Base-by-base conservation (phyloP, 2,329 filamentous ascomycete species). In the Lasiodiplodia gonubiensis region DNA sequence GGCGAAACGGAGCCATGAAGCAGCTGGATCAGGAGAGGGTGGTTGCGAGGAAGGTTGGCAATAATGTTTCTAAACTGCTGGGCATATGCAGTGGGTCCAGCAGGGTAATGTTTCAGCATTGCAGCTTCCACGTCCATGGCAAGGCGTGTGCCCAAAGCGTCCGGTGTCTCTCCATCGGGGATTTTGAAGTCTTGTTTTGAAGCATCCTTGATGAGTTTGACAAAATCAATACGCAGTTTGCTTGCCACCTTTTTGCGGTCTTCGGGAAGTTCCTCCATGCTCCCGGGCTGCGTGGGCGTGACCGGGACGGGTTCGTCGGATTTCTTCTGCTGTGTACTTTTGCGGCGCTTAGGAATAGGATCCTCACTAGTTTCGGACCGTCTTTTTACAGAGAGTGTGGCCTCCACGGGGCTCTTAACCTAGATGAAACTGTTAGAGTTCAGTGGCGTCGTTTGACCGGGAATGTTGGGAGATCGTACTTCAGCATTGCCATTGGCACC, bases 31-130 rank as follows among this genome's bases (percentile, higher is more conserved):
- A 91, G 88, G 53, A 99, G 84, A 72, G 93, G 89, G 66, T 89
- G 81, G 77, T 99, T 99, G 75, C 89, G 90, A 85, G 97, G 97
- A 69, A 97, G 84, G 80, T 98, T 98, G 80, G 92, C 92, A 59
- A 89, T 83, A 71, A 99, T 86, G 53, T 90, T 88, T 70, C 93
- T 89, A 72, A 93, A 86, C 79, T 97, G 87, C 65, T 80, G 76
- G 70, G 81, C 83, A 80, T 90, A 91, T 39, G 82, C 79, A 71
- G 82, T 71, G 8, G 70, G 69, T 5, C 86, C 83, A 61, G 86
- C 84, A 46, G 84, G 86, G 68, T 83, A 82, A 72, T 84, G 84
- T 71, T 84, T 80, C 76, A 86, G 85, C 68, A 89, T 80, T 69
- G 86, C 84, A 73, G 92, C 88, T 81, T 97, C 94, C 69, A 98